A percentile compares a stretch with the other conserved stretches of the same genome.
Evolutionary conservation across 805 yeast species (phyloP).

Genomic region (Crinitomyces ghanaensis): DNA sequence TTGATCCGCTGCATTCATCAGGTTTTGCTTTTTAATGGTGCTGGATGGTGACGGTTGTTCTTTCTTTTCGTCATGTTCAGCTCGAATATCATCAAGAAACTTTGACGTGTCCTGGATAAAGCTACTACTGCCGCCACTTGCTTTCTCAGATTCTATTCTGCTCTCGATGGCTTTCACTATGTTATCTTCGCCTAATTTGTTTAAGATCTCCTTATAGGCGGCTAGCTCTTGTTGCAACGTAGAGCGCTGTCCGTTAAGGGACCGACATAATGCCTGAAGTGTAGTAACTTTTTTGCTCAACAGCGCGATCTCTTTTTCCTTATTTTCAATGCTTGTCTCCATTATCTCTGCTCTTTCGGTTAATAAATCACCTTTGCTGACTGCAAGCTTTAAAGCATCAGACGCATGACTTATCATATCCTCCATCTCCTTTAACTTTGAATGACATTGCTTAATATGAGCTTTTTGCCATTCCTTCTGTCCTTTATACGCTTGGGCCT

Average conservation of each 20-base stretch:
- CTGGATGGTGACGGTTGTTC: no score
- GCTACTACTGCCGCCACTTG: neutral
- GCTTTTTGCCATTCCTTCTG: neutral
- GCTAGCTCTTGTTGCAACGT: slow-evolving; percentile 1
- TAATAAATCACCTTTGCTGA: neutral
- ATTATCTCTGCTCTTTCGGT: neutral
- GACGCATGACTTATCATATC: slow-evolving; percentile 6
- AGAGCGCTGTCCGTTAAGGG: neutral
- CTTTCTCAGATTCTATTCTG: neutral
- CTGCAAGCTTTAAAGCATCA: slow-evolving; percentile 6
- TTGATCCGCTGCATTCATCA: no score
- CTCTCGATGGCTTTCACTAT: neutral
- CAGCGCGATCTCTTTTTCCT: neutral
- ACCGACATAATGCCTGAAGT: neutral
- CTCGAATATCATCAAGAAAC: neutral
- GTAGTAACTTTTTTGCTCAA: neutral
- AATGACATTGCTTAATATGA: neutral
- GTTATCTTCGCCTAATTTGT: neutral
- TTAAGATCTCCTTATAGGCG: neutral
- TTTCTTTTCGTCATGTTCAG: neutral
- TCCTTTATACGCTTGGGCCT: slow-evolving; percentile 18
- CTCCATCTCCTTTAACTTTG: neutral
- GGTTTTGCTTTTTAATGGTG: no score
- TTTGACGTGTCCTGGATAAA: neutral
- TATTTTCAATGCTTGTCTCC: neutral